Conservation (phyloP, 169 alveolate species). For the Cryptosporidium sp. region DNA sequence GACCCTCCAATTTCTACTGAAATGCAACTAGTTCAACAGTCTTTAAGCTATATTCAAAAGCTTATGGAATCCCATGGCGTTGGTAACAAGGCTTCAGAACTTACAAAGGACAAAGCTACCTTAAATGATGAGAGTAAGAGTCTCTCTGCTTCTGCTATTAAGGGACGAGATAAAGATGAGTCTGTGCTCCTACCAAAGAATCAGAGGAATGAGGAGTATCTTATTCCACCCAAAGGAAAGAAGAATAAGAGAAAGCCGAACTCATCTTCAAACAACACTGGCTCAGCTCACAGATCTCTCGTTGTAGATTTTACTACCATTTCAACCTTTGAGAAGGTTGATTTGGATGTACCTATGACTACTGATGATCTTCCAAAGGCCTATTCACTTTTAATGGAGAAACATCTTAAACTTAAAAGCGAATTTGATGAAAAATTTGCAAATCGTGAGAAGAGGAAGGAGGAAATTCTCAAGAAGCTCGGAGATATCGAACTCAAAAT, state of each 20-base stretch:
- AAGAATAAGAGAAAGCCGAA: conserved; percentile 42
- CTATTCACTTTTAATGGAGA: conserved; percentile 28
- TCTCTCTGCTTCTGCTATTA: conserved; percentile 1
- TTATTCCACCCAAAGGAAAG: conserved; percentile 58
- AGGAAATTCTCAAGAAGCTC: conserved; percentile 49
- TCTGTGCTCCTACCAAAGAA: conserved; percentile 62
- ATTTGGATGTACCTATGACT: conserved; percentile 68
- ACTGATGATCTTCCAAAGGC: conserved; percentile 56
- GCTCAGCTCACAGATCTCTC: conserved; percentile 13
- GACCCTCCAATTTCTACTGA: conserved; percentile 66
- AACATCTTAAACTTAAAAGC: conserved; percentile 30
- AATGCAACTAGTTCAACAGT: conserved; percentile 69
- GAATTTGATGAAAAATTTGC: conserved; percentile 66
- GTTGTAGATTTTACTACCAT: conserved; percentile 66
- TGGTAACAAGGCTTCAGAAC: conserved; percentile 8
- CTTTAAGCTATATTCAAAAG: conserved; percentile 47
- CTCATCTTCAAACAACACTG: background rate
- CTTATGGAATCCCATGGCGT: conserved; percentile 61
- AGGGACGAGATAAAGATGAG: conserved; percentile 66
- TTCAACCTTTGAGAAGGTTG: conserved; percentile 59
- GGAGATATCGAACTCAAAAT: conserved; percentile 40
- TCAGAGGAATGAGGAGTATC: conserved; percentile 68
- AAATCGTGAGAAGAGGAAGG: conserved; percentile 71
- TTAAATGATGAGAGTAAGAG: background rate
- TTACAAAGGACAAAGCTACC: conserved; percentile 6